These are phyloP conservation scores for Aspergillus carlsbadensis DNA, from an alignment of 495 filamentous ascomycete species.

Conservation along the genomic window DNA sequence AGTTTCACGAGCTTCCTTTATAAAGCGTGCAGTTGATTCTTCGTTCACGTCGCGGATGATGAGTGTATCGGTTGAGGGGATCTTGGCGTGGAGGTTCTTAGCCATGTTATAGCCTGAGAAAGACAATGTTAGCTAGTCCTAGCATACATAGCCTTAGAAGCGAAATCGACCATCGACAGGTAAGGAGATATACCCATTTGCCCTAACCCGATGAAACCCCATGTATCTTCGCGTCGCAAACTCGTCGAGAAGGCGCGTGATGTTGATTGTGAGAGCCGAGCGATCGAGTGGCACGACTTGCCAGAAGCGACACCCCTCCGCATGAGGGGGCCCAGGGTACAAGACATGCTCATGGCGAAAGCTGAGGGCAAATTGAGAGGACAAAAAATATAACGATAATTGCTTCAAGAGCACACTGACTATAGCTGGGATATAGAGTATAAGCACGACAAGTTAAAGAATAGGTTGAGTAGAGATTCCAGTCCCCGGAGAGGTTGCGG, in stretches of 20 bases:
- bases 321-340: conserved; percentile 16
- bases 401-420: not conserved
- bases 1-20: conserved; percentile 53
- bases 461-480: too few relatives aligned
- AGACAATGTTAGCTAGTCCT: conserved; percentile 11
- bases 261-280: conserved; percentile 19
- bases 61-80: conserved; percentile 66
- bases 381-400: not conserved
- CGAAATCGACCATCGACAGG: not conserved
- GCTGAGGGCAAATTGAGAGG: not conserved
- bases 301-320: conserved; percentile 18
- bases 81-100: conserved; percentile 76
- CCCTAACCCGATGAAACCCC: conserved; percentile 83
- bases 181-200: conserved; percentile 71
- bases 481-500: not conserved
- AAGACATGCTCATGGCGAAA: conserved; percentile 18
- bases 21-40: conserved; percentile 57
- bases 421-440: not conserved
- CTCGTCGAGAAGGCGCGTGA: conserved; percentile 54
- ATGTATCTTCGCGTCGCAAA: conserved; percentile 56
- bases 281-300: conserved; percentile 11
- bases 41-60: conserved; percentile 74
- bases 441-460: not conserved
- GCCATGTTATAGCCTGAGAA: conserved; percentile 77
- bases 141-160: too few relatives aligned